These are phyloP conservation scores for Fusarium sp. DNA, from an alignment of 2,329 filamentous ascomycete species.

Conservation along the genomic window DNA sequence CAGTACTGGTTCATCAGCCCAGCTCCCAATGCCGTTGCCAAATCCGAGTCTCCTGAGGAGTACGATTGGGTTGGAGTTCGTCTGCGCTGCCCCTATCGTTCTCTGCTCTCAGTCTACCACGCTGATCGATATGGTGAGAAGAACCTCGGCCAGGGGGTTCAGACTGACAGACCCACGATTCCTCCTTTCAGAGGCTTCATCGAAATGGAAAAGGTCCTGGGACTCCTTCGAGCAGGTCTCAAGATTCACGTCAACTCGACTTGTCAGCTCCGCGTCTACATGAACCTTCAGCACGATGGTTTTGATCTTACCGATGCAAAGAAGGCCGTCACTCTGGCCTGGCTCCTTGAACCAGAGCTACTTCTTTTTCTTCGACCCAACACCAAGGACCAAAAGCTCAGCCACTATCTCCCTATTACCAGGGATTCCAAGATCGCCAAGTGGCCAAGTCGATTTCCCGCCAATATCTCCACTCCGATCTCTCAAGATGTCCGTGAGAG, in stretches of 20 bases:
- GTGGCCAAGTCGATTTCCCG: conserved; percentile 3
- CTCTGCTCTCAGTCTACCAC: conserved; percentile 3
- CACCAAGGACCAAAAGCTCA: not conserved
- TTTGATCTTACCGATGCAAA: conserved; percentile 30
- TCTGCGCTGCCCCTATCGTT: conserved; percentile 40
- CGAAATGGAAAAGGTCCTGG: conserved; percentile 22
- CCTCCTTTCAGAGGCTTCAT: conserved; percentile 3
- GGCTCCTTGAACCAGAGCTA: conserved; percentile 33
- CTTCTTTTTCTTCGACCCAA: conserved; percentile 25
- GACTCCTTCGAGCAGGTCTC: conserved; percentile 31
- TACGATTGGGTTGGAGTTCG: conserved; percentile 50
- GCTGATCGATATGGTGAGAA: not conserved
- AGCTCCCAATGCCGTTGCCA: conserved; percentile 21
- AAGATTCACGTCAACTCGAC: conserved; percentile 48
- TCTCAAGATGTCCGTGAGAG: not conserved
- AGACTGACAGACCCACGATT: not conserved
- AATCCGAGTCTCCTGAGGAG: conserved; percentile 32
- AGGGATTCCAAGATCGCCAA: conserved; percentile 21
- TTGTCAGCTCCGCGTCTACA: conserved; percentile 35
- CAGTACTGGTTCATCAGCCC: conserved; percentile 36
- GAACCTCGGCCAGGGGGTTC: not conserved
- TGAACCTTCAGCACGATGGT: conserved; percentile 20
- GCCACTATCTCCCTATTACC: conserved; percentile 31
- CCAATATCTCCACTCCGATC: conserved; percentile 3
- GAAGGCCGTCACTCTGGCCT: conserved; percentile 27